phyloP scores from a whole-genome alignment of 306 rosid species.

The Prunus mume region DNA sequence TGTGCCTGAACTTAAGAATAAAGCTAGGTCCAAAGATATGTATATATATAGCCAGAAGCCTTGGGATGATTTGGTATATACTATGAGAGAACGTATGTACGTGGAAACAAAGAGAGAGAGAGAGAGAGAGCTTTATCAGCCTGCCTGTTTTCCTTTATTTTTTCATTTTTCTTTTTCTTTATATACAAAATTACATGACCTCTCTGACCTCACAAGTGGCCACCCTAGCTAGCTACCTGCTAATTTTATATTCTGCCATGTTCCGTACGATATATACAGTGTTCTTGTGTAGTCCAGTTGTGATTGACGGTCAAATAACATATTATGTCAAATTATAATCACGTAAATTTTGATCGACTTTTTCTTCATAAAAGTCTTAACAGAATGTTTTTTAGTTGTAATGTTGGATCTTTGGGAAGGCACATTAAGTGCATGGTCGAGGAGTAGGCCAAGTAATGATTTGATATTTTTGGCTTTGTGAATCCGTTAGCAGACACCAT shows the following conservation, averaged over 20 bases:
- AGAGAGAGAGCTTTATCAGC: not conserved
- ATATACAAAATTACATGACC: not conserved
- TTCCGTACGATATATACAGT: not conserved
- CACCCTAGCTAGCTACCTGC: not conserved
- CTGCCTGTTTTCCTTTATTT: not conserved
- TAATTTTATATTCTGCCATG: not conserved
- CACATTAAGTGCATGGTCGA: slow-evolving; percentile 8
- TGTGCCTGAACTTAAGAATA: not conserved
- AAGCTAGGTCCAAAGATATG: not conserved
- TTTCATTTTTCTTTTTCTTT: not conserved
- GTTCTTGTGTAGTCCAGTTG: not conserved
- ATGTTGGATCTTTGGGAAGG: not conserved
- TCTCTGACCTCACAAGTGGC: not conserved
- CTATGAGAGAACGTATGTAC: not conserved
- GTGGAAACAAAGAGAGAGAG: slow-evolving; percentile 8
- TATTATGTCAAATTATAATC: not conserved
- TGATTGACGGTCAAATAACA: not conserved
- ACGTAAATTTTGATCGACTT: too few relatives aligned
- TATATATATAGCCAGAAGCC: not conserved
- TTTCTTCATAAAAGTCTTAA: not conserved
- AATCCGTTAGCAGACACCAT: slow-evolving; percentile 13
- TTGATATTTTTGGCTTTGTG: not conserved
- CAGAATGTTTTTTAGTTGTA: not conserved
- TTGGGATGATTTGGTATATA: not conserved
- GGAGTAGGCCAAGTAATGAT: slow-evolving; percentile 21